Evolutionary conservation across 2,329 filamentous ascomycete species (phyloP).

Genomic region (Aspergillus persii): DNA sequence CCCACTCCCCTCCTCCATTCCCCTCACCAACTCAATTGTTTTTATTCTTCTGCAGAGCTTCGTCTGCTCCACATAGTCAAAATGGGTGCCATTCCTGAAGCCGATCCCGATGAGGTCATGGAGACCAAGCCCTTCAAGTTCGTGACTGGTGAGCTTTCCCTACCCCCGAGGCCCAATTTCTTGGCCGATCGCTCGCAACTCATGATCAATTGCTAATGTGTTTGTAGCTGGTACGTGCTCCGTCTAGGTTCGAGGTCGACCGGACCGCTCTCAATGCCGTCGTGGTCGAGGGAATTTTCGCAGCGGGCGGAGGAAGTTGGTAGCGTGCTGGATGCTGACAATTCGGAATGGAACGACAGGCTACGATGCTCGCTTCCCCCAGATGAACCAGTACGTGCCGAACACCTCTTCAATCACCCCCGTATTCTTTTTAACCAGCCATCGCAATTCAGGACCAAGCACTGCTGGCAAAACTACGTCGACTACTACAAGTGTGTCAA

Average conservation of each 20-base stretch:
- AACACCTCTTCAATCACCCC: not conserved
- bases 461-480: slow-evolving; percentile 99
- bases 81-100: slow-evolving; percentile 73
- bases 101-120: slow-evolving; percentile 68
- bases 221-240: slow-evolving; percentile 49
- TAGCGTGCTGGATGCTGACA: slow-evolving; percentile 21
- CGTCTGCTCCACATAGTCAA: slow-evolving; percentile 47
- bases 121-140: slow-evolving; percentile 99
- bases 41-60: slow-evolving; percentile 11
- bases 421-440: slow-evolving; percentile 12
- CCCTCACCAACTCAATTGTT: slow-evolving; percentile 7
- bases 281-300: slow-evolving; percentile 8
- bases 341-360: slow-evolving; percentile 56
- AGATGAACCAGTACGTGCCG: slow-evolving; percentile 67
- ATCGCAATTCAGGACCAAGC: slow-evolving; percentile 65
- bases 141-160: slow-evolving; percentile 77
- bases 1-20: slow-evolving; percentile 15
- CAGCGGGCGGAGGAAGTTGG: not conserved
- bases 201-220: slow-evolving; percentile 41
- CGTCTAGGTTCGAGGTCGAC: slow-evolving; percentile 11
- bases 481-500: slow-evolving; percentile 99
- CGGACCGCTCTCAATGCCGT: slow-evolving; percentile 9
- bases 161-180: slow-evolving; percentile 3
- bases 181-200: slow-evolving; percentile 26
- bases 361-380: slow-evolving; percentile 98